A percentile compares a stretch with the other conserved stretches of the same genome.
Evolutionary conservation across 176 grass and related monocot species (phyloP).

Genomic region (Avena sativa): DNA sequence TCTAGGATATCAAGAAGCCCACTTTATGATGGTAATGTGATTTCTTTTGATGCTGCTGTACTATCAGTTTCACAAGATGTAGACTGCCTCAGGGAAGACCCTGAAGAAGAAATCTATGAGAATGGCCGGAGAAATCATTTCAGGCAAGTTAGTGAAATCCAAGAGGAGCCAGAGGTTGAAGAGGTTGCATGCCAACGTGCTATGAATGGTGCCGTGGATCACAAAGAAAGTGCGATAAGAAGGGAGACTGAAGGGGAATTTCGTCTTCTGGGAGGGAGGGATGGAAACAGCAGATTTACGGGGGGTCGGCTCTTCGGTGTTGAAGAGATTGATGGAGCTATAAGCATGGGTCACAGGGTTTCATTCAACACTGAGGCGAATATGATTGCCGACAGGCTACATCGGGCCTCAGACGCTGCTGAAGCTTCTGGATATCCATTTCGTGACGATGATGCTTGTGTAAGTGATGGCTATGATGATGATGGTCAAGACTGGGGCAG

Average conservation of each 20-base stretch:
- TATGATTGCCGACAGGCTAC: slow-evolving; percentile 58
- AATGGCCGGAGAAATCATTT: slow-evolving; percentile 62
- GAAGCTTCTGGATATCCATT: slow-evolving; percentile 71
- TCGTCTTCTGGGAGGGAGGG: slow-evolving; percentile 82
- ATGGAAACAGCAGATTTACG: slow-evolving; percentile 72
- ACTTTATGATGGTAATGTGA: slow-evolving; percentile 76
- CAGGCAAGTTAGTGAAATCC: slow-evolving; percentile 80
- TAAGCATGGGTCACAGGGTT: slow-evolving; percentile 84
- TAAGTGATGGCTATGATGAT: slow-evolving; percentile 81
- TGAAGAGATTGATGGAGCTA: slow-evolving; percentile 63
- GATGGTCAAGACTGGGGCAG: slow-evolving; percentile 75
- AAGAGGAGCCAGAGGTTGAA: slow-evolving; percentile 84
- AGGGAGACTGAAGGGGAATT: slow-evolving; percentile 99
- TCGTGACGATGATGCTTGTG: slow-evolving; percentile 54
- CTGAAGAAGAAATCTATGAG: slow-evolving; percentile 60
- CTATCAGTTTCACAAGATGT: slow-evolving; percentile 86
- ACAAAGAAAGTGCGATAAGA: slow-evolving; percentile 94
- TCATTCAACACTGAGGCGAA: slow-evolving; percentile 85
- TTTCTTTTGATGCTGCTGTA: slow-evolving; percentile 97
- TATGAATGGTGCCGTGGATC: slow-evolving; percentile 50
- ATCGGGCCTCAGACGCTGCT: slow-evolving; percentile 65
- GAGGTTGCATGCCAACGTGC: slow-evolving; percentile 49
- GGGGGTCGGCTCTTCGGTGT: slow-evolving; percentile 70
- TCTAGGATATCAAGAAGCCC: slow-evolving; percentile 79
- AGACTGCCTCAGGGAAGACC: slow-evolving; percentile 69